A percentile compares a stretch with the other conserved stretches of the same genome.
These are phyloP conservation scores for Cymbopogon flexuosus DNA, from an alignment of 202 grass and related monocot species.

Conservation along the genomic window DNA sequence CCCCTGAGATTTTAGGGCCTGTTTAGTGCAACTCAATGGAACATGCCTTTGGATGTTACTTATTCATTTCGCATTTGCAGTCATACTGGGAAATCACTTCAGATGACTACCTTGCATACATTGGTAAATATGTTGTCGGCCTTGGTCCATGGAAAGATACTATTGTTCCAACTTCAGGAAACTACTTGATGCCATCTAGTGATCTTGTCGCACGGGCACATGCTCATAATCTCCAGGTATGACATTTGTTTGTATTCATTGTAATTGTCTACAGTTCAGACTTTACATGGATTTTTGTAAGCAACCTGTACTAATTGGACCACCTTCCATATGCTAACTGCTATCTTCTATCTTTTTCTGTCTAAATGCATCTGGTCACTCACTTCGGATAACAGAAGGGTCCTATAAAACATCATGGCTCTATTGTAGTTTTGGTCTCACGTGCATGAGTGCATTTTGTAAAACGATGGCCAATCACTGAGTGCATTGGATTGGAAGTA, in stretches of 20 bases:
- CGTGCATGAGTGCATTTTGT: conserved; percentile 10
- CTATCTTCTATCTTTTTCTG: background rate
- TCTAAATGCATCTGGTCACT: background rate
- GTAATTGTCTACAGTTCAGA: background rate
- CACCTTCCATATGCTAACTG: background rate
- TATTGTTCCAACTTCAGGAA: conserved; percentile 46
- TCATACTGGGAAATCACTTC: conserved; percentile 82
- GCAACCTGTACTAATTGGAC: background rate
- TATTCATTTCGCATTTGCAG: conserved; percentile 36
- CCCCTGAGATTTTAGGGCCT: background rate
- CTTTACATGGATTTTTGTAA: conserved; percentile 6
- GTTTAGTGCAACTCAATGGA: conserved; percentile 5
- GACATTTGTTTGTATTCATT: background rate
- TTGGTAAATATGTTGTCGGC: conserved; percentile 52
- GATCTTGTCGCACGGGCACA: conserved; percentile 74
- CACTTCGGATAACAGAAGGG: background rate
- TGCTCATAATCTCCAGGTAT: conserved; percentile 78
- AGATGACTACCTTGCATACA: conserved; percentile 61
- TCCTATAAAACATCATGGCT: background rate
- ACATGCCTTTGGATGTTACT: conserved; percentile 2
- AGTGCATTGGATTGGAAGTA: conserved; percentile 1
- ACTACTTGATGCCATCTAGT: conserved; percentile 53
- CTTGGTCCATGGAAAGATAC: conserved; percentile 81
- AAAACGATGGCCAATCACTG: background rate
- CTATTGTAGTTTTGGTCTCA: background rate